A percentile compares a stretch with the other conserved stretches of the same genome.
Conservation (phyloP, 2,329 filamentous ascomycete species). For the Colletotrichum aenigma region DNA sequence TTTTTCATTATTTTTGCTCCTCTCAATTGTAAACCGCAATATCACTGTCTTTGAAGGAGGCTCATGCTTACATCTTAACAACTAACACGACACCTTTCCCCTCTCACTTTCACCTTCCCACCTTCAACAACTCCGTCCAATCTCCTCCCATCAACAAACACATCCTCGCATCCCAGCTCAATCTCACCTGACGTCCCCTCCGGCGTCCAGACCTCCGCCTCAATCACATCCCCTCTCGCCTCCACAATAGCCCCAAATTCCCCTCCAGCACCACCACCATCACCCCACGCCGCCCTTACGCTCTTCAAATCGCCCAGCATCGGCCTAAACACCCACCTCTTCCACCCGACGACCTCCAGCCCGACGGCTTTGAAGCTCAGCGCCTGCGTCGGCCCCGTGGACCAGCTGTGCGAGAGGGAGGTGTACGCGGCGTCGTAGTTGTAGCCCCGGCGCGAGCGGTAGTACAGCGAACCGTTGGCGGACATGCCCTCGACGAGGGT, state of each 20-base stretch:
- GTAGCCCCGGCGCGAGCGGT: conserved; percentile 33
- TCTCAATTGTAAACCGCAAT: too few species aligned
- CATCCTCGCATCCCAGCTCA: neutral
- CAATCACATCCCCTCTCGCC: neutral
- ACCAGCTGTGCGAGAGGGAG: conserved; percentile 38
- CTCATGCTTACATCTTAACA: neutral
- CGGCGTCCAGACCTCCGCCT: conserved; percentile 7
- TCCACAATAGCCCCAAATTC: neutral
- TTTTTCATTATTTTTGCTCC: neutral
- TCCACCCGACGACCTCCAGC: conserved; percentile 27
- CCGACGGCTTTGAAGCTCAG: conserved; percentile 30
- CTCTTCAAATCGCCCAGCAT: conserved; percentile 21
- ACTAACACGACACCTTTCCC: neutral
- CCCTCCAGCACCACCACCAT: neutral
- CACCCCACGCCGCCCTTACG: conserved; percentile 22
- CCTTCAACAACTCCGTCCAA: neutral
- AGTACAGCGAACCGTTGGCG: conserved; percentile 39
- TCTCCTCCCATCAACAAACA: neutral
- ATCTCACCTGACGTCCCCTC: neutral
- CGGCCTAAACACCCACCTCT: conserved; percentile 31
- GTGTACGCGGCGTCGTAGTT: conserved; percentile 34
- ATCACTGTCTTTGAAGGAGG: neutral
- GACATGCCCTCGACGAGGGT: conserved; percentile 39
- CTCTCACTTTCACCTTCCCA: neutral
- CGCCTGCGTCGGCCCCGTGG: conserved; percentile 30